Conservation (phyloP, 345 rosid genomes). For the Microcos paniculata region DNA sequence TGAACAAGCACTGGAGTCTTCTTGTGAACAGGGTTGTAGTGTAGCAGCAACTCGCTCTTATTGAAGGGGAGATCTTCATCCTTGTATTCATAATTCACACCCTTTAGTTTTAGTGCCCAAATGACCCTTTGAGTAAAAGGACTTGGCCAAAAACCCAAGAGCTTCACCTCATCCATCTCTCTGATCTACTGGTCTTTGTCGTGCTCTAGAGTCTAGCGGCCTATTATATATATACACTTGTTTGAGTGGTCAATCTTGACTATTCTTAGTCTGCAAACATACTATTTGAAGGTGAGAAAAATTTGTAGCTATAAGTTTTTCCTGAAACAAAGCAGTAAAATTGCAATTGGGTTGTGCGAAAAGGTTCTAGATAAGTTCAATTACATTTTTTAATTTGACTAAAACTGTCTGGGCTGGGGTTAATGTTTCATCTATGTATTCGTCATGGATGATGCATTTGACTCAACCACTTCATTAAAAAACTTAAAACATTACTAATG, state of each 20-base stretch:
- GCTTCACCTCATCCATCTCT: slow-evolving; percentile 3
- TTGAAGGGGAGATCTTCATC: background rate
- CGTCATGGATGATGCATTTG: background rate
- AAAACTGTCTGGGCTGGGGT: background rate
- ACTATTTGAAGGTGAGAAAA: too few relatives aligned
- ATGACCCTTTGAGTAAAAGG: background rate
- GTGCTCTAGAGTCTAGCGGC: background rate
- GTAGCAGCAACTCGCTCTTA: background rate
- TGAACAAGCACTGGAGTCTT: background rate
- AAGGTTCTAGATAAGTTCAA: too few relatives aligned
- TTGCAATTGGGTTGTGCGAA: too few relatives aligned
- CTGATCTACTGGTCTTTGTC: background rate
- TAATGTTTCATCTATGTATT: background rate
- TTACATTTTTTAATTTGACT: too few relatives aligned
- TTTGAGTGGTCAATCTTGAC: background rate
- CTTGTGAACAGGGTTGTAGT: background rate
- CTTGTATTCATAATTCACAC: background rate
- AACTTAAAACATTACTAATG: too few relatives aligned
- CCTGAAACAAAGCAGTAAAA: too few relatives aligned
- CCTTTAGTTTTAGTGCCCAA: slow-evolving; percentile 11
- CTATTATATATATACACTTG: background rate
- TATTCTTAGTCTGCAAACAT: too few relatives aligned
- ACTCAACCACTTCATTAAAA: too few relatives aligned
- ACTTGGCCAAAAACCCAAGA: slow-evolving; percentile 1
- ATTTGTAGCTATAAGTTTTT: background rate